Conservation (phyloP, 1,139 yeast genomes). For the Barnettozyma hawaiiensis region DNA sequence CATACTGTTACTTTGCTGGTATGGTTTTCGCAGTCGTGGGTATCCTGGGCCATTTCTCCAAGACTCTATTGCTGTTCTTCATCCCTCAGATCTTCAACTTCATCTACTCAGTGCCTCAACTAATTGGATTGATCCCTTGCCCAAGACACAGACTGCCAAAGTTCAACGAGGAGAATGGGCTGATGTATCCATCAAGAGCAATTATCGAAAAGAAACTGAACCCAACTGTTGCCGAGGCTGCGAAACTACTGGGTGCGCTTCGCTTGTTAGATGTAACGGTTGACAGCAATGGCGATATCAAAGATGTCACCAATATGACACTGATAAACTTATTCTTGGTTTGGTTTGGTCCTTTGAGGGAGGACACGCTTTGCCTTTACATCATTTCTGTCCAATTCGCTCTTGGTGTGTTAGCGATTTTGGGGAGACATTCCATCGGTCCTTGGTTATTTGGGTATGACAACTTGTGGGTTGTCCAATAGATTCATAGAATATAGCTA, state of each 20-base stretch:
- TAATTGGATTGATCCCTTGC: conserved; percentile 81
- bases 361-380: conserved; percentile 60
- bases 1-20: conserved; percentile 96
- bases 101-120: conserved; percentile 82
- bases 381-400: conserved; percentile 58
- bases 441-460: conserved; percentile 87
- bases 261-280: conserved; percentile 44
- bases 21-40: conserved; percentile 98
- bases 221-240: conserved; percentile 29
- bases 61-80: conserved; percentile 79
- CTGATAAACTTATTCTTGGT: conserved; percentile 77
- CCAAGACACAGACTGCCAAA: conserved; percentile 92
- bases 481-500: conserved; percentile 1
- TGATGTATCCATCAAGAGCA: conserved; percentile 72
- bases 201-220: conserved; percentile 34
- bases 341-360: conserved; percentile 86
- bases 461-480: conserved; percentile 42
- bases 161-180: conserved; percentile 60
- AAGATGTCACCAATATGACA: conserved; percentile 74
- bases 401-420: conserved; percentile 61
- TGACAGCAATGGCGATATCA: conserved; percentile 27
- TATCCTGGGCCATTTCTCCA: conserved; percentile 91
- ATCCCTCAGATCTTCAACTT: conserved; percentile 90
- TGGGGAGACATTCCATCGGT: conserved; percentile 78
- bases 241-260: conserved; percentile 31